A percentile compares a stretch with the other conserved stretches of the same genome.
phyloP scores from a whole-genome alignment of 768 basidiomycete species.

The Tylopilus sp. region DNA sequence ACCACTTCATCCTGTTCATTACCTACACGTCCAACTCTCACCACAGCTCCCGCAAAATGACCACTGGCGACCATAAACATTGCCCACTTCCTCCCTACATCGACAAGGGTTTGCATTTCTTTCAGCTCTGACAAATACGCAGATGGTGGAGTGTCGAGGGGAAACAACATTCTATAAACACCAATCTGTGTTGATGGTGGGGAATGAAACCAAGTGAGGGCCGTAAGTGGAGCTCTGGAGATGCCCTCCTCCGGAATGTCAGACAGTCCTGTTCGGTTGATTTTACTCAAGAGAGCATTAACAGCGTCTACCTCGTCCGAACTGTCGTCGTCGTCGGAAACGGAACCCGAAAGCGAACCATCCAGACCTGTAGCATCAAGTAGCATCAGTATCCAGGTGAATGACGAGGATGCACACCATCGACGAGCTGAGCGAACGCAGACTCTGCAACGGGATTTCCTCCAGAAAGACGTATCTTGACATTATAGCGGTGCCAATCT shows the following conservation, averaged over 20 bases:
- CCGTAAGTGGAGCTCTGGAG: slow-evolving; percentile 51
- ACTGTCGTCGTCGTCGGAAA: slow-evolving; percentile 57
- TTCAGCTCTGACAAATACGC: slow-evolving; percentile 59
- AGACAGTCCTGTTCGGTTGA: slow-evolving; percentile 45
- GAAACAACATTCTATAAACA: slow-evolving; percentile 76
- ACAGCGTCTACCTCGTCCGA: slow-evolving; percentile 67
- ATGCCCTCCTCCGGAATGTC: slow-evolving; percentile 40
- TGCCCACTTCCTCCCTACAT: slow-evolving; percentile 77
- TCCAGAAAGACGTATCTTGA: slow-evolving; percentile 72
- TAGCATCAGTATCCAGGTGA: background rate
- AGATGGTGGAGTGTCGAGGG: slow-evolving; percentile 37
- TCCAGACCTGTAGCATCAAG: slow-evolving; percentile 51
- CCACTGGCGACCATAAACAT: slow-evolving; percentile 97
- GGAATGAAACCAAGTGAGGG: slow-evolving; percentile 89
- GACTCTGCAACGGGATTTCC: slow-evolving; percentile 61
- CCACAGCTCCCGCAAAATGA: slow-evolving; percentile 94
- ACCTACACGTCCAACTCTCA: slow-evolving; percentile 57
- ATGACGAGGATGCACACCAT: slow-evolving; percentile 50
- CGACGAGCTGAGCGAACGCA: slow-evolving; percentile 74
- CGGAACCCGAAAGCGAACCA: slow-evolving; percentile 91
- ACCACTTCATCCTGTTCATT: slow-evolving; percentile 40
- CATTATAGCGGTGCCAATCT: slow-evolving; percentile 99
- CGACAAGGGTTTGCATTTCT: slow-evolving; percentile 54
- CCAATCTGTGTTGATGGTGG: slow-evolving; percentile 87
- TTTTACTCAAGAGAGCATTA: slow-evolving; percentile 60